A percentile compares a stretch with the other conserved stretches of the same genome.
Conservation (phyloP, 1,284 basidiomycete genomes). For the Rhodotorula sp. region DNA sequence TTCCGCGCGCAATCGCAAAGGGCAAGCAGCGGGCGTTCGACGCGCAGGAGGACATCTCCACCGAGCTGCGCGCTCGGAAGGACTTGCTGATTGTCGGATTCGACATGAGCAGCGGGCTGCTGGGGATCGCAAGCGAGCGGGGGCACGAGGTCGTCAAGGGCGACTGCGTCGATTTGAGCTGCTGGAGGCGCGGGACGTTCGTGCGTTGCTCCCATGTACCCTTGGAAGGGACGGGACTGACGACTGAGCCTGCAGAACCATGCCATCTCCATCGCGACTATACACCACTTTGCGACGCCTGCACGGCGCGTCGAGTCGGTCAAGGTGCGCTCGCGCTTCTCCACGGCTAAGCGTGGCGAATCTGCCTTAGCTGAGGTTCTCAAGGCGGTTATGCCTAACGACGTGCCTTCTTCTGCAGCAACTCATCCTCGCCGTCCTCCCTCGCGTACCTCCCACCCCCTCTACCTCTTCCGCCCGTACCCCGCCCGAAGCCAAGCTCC, state of each 20-base stretch:
- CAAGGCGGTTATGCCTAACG: too few species aligned
- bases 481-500: constrained; percentile 58
- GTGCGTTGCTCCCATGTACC: constrained; percentile 57
- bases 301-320: constrained; percentile 71
- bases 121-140: constrained; percentile 70
- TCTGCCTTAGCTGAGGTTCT: too few species aligned
- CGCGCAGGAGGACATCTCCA: neutral
- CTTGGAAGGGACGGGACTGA: neutral
- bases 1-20: constrained; percentile 21
- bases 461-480: constrained; percentile 50
- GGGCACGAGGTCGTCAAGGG: constrained; percentile 73
- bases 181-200: constrained; percentile 69
- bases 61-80: constrained; percentile 50
- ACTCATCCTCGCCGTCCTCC: constrained; percentile 38
- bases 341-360: neutral
- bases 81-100: constrained; percentile 75
- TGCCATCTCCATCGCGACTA: constrained; percentile 90
- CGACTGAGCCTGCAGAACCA: constrained; percentile 68
- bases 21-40: constrained; percentile 14
- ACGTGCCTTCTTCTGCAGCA: constrained; percentile 12
- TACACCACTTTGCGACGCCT: constrained; percentile 84
- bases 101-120: constrained; percentile 64
- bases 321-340: constrained; percentile 57
- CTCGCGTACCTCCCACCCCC: neutral
- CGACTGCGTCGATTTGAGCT: constrained; percentile 68